Percentiles rank a stretch among this genome's conserved stretches.
phyloP scores from a whole-genome alignment of 352 stramenopile species.

The Pythium brassicae region DNA sequence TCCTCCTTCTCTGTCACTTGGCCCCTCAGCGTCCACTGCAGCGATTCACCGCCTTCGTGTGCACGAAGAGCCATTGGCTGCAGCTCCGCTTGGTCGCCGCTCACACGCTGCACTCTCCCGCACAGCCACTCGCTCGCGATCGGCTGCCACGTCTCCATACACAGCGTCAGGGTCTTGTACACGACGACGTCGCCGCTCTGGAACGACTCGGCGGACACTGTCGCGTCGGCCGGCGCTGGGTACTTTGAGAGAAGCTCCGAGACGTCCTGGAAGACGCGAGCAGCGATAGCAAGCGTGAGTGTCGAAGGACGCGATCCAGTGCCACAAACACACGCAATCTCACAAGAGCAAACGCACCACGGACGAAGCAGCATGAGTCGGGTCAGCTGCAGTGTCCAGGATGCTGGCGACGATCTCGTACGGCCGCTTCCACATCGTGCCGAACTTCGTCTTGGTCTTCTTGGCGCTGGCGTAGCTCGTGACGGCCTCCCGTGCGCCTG shows the following conservation, averaged over 20 bases:
- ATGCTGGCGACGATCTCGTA: constrained; percentile 75
- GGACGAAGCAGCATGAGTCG: background rate
- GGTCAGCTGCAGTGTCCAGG: constrained; percentile 21
- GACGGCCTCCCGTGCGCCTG: background rate
- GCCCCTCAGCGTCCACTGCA: constrained; percentile 11
- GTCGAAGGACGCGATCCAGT: too few relatives aligned
- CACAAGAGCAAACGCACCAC: background rate
- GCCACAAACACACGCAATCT: background rate
- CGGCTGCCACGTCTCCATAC: constrained; percentile 75
- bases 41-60: background rate
- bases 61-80: background rate
- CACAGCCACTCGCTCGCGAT: constrained; percentile 65
- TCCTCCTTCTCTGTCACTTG: constrained; percentile 4
- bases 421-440: constrained; percentile 72
- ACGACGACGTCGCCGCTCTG: constrained; percentile 48
- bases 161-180: constrained; percentile 74
- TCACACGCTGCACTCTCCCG: constrained; percentile 24
- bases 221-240: constrained; percentile 11
- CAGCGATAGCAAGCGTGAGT: background rate
- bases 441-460: constrained; percentile 19
- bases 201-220: constrained; percentile 11
- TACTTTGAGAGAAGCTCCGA: constrained; percentile 24
- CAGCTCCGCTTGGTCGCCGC: constrained; percentile 1
- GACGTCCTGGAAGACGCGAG: constrained; percentile 18
- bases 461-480: constrained; percentile 4